Conservation (phyloP, 1,139 yeast genomes). For the Pneumocystis jirovecii region DNA sequence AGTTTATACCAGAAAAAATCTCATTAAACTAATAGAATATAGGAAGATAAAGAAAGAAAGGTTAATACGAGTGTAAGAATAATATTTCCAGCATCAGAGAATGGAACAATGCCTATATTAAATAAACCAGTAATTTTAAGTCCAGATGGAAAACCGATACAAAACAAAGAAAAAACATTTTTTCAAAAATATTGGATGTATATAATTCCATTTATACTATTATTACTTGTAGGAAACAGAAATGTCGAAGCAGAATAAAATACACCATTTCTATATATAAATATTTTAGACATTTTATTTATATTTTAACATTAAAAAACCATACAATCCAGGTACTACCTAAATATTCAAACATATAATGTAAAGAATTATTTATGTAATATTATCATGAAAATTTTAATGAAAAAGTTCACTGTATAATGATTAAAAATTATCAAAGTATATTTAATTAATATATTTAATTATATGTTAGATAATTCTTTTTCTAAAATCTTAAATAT, state of each 20-base stretch:
- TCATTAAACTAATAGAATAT: neutral
- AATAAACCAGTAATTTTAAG: neutral
- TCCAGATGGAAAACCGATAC: neutral
- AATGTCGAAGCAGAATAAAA: neutral
- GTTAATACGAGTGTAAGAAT: neutral
- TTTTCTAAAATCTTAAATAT: too few relatives aligned
- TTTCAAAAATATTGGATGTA: neutral
- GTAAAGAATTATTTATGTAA: neutral
- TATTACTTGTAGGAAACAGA: neutral
- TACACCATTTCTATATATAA: neutral
- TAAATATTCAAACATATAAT: neutral
- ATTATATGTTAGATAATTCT: too few relatives aligned
- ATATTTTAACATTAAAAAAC: neutral
- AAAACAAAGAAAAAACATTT: neutral
- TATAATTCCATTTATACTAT: neutral
- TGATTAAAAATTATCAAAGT: neutral
- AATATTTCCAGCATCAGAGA: neutral
- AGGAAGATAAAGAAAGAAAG: neutral
- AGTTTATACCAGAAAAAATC: neutral
- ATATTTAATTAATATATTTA: too few relatives aligned
- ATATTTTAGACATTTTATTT: neutral
- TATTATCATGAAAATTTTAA: neutral
- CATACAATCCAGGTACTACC: neutral
- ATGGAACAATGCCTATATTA: neutral
- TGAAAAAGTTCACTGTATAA: neutral